Conservation (phyloP, 352 stramenopile genomes). For the Phytophthora lateralis region DNA sequence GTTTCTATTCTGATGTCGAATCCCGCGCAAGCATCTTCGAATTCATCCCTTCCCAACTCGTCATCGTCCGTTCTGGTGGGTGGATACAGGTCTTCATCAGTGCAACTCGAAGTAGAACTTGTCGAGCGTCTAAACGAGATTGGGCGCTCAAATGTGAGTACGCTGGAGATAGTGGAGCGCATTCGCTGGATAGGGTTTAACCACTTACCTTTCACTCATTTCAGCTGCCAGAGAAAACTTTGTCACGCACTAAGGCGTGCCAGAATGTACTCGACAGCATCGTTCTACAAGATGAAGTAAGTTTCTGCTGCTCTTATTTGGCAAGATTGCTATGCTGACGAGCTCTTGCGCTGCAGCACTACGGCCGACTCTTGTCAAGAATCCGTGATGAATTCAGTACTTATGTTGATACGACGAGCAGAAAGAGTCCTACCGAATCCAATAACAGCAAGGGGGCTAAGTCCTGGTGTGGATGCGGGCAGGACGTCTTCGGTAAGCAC, state of each 20-base stretch:
- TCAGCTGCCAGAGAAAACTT: constrained; percentile 62
- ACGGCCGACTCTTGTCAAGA: constrained; percentile 50
- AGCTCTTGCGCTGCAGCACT: constrained; percentile 38
- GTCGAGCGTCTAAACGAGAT: constrained; percentile 70
- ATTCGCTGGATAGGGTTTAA: not conserved
- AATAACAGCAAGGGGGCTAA: constrained; percentile 11
- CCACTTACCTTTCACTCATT: not conserved
- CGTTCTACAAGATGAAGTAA: constrained; percentile 66
- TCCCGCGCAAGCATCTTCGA: constrained; percentile 1
- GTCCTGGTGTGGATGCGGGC: constrained; percentile 26
- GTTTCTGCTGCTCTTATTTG: not conserved
- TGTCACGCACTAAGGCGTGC: constrained; percentile 55
- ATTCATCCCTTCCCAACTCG: constrained; percentile 1
- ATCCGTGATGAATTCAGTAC: constrained; percentile 71
- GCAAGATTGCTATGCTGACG: not conserved
- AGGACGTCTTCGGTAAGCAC: constrained; percentile 30
- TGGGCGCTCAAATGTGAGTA: constrained; percentile 58
- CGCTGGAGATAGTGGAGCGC: not conserved
- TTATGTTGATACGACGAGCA: constrained; percentile 44
- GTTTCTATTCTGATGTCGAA: constrained; percentile 23
- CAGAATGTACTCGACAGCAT: constrained; percentile 56
- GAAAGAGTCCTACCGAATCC: constrained; percentile 25
- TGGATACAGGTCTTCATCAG: constrained; percentile 52
- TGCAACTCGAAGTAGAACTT: constrained; percentile 71
- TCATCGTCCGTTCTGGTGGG: constrained; percentile 27